A percentile compares a stretch with the other conserved stretches of the same genome.
Evolutionary conservation across 2,329 filamentous ascomycete species (phyloP).

Genomic region (Penicillium sp.): DNA sequence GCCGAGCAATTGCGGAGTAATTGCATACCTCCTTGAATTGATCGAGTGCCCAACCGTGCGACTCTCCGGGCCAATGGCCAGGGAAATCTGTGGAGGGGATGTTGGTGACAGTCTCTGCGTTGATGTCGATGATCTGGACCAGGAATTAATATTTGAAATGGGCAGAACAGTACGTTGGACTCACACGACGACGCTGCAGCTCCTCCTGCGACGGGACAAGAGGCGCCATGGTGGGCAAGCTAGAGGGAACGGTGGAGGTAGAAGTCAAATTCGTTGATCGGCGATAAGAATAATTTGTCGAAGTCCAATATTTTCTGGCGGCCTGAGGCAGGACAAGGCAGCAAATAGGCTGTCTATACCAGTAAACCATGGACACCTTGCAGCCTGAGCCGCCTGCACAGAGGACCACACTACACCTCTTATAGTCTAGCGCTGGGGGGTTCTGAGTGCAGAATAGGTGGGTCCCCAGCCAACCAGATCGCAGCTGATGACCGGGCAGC

Average conservation of each 20-base stretch:
- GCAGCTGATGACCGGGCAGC: constrained; percentile 40
- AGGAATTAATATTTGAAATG: constrained; percentile 9
- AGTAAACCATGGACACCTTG: not conserved
- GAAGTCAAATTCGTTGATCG: constrained; percentile 26
- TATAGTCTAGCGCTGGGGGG: not conserved
- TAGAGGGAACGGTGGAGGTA: constrained; percentile 21
- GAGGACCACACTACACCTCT: constrained; percentile 1
- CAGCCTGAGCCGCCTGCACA: not conserved
- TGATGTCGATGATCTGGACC: constrained; percentile 77
- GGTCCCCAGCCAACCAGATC: constrained; percentile 34
- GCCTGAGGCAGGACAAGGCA: constrained; percentile 31
- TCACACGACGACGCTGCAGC: constrained; percentile 49
- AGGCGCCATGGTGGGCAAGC: constrained; percentile 45
- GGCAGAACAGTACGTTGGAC: constrained; percentile 10
- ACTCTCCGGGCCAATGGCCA: constrained; percentile 85
- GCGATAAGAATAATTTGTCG: constrained; percentile 34
- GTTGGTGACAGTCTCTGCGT: constrained; percentile 87
- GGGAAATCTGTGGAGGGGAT: constrained; percentile 91
- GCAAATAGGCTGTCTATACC: not conserved
- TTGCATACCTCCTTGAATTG: constrained; percentile 65
- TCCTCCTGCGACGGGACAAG: constrained; percentile 48
- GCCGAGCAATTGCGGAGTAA: not conserved
- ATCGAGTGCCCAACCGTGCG: constrained; percentile 76
- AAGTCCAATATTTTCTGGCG: constrained; percentile 34
- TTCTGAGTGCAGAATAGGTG: constrained; percentile 23